Conservation (phyloP, 2,329 filamentous ascomycete genomes). For the Nemania diffusa region DNA sequence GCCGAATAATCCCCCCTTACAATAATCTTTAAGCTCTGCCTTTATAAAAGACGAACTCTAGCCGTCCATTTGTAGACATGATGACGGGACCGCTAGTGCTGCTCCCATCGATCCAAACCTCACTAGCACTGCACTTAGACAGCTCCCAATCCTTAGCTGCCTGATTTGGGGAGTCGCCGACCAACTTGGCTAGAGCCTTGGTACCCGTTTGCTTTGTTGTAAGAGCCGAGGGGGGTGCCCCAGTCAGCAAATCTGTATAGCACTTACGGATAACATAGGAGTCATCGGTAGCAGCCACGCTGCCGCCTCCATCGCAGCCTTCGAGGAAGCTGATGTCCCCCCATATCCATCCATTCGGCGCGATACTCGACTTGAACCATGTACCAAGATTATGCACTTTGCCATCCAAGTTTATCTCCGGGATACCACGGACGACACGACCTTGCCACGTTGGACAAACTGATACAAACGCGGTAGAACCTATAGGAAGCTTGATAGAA, state of each 20-base stretch:
- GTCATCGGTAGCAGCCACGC: constrained; percentile 38
- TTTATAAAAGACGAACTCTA: constrained; percentile 31
- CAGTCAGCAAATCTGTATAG: constrained; percentile 35
- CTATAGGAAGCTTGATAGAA: constrained; percentile 37
- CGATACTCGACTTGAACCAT: constrained; percentile 38
- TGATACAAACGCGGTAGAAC: constrained; percentile 41
- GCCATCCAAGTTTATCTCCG: constrained; percentile 39
- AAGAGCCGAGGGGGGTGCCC: constrained; percentile 38
- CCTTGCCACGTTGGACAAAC: constrained; percentile 44
- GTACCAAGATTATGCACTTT: constrained; percentile 42
- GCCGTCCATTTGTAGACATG: constrained; percentile 28
- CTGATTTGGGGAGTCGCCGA: constrained; percentile 26
- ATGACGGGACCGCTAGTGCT: constrained; percentile 20
- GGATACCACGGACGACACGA: constrained; percentile 43
- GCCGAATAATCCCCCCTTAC: too few relatives aligned
- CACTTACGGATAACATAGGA: constrained; percentile 36
- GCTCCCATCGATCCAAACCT: constrained; percentile 27
- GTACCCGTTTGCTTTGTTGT: constrained; percentile 28
- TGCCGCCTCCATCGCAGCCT: constrained; percentile 43
- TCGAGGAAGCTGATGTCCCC: constrained; percentile 44
- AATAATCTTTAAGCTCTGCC: constrained; percentile 20
- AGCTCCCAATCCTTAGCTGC: constrained; percentile 28
- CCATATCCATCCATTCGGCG: constrained; percentile 35
- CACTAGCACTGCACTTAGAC: constrained; percentile 21
- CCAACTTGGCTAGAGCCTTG: constrained; percentile 21